Conservation (phyloP, 2,329 filamentous ascomycete genomes). For the Aspergillus sp. region DNA sequence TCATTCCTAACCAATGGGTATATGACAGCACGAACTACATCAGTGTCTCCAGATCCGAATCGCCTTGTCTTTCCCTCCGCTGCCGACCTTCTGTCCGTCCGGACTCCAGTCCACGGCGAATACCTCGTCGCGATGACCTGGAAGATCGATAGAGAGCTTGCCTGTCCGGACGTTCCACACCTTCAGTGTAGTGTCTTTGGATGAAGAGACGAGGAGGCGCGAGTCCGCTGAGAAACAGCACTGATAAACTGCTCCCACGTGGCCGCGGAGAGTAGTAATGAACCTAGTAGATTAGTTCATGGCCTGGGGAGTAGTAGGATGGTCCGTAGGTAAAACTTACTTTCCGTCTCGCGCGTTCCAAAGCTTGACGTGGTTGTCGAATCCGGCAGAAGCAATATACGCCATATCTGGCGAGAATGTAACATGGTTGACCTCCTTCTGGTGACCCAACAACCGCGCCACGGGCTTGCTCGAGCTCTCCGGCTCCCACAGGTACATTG, state of each 20-base stretch:
- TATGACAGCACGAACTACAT: neutral
- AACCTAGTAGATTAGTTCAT: conserved; percentile 48
- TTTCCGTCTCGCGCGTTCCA: conserved; percentile 70
- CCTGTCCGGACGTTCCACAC: conserved; percentile 85
- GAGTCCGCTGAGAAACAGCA: conserved; percentile 89
- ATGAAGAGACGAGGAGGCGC: conserved; percentile 74
- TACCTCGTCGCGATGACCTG: conserved; percentile 86
- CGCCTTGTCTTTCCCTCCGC: conserved; percentile 84
- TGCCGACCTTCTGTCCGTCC: conserved; percentile 79
- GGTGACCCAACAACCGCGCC: conserved; percentile 82
- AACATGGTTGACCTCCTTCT: conserved; percentile 95
- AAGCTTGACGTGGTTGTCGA: conserved; percentile 90
- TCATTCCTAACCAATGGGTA: neutral
- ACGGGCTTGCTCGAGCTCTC: conserved; percentile 70
- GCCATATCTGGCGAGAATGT: conserved; percentile 85
- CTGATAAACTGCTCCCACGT: conserved; percentile 87
- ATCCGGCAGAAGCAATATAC: conserved; percentile 78
- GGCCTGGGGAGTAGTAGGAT: conserved; percentile 6
- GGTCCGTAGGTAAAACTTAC: conserved; percentile 19
- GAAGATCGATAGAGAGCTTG: conserved; percentile 73
- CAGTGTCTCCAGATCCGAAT: conserved; percentile 59
- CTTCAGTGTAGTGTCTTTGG: conserved; percentile 88
- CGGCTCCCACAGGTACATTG: conserved; percentile 92
- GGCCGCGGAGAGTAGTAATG: conserved; percentile 76
- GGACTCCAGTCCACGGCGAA: conserved; percentile 93